Percentiles rank a stretch among this genome's conserved stretches.
These are phyloP conservation scores for Fusarium nelsonii DNA, from an alignment of 2,329 filamentous ascomycete species.

Conservation along the genomic window DNA sequence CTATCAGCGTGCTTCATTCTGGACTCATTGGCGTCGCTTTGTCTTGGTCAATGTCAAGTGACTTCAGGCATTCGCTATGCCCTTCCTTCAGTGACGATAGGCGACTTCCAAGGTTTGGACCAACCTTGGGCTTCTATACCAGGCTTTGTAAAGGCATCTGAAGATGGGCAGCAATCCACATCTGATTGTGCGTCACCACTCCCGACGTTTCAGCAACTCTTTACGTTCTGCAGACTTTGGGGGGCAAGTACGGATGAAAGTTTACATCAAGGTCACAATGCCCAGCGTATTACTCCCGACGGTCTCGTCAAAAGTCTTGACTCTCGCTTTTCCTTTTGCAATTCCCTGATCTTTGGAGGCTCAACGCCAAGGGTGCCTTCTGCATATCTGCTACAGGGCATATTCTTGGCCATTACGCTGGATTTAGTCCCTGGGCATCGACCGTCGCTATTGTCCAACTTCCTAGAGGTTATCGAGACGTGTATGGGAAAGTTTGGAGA, in stretches of 20 bases:
- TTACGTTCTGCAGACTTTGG: conserved; percentile 55
- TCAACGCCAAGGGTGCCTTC: conserved; percentile 53
- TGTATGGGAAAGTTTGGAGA: conserved; percentile 52
- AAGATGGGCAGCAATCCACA: conserved; percentile 14
- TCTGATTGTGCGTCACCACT: conserved; percentile 50
- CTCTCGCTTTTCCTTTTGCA: conserved; percentile 55
- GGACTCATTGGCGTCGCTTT: conserved; percentile 68
- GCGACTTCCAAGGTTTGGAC: conserved; percentile 23
- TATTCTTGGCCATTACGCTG: conserved; percentile 55
- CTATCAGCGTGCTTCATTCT: conserved; percentile 71
- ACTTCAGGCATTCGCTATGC: conserved; percentile 38
- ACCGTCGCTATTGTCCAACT: conserved; percentile 53
- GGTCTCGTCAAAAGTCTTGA: conserved; percentile 52
- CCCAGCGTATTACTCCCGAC: conserved; percentile 40
- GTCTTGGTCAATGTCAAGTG: conserved; percentile 56
- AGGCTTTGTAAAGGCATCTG: conserved; percentile 31
- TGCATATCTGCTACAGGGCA: conserved; percentile 54
- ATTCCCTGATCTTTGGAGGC: conserved; percentile 54
- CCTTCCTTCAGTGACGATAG: conserved; percentile 31
- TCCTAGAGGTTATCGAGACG: conserved; percentile 54
- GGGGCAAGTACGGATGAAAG: conserved; percentile 42
- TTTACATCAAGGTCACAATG: conserved; percentile 27
- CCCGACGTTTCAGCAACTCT: conserved; percentile 59
- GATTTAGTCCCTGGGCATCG: conserved; percentile 51
- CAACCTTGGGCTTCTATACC: conserved; percentile 42